Conservation (phyloP, 2,329 filamentous ascomycete species). For the Monosporascus ibericus region DNA sequence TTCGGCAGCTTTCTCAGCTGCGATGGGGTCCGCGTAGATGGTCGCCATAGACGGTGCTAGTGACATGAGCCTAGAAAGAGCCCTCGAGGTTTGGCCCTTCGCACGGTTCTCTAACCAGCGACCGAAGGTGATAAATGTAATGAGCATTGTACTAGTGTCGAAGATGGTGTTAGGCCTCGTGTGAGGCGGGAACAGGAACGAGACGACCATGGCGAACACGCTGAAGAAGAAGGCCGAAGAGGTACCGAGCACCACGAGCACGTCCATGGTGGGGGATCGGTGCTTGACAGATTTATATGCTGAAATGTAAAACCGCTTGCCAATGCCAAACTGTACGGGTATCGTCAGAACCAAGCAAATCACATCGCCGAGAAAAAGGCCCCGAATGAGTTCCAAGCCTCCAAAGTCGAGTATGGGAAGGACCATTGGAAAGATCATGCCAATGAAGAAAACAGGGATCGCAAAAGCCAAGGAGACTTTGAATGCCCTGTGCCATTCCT, state of each 20-base stretch:
- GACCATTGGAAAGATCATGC: conserved; percentile 92
- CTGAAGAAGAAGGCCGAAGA: conserved; percentile 97
- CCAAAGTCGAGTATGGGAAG: conserved; percentile 73
- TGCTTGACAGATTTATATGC: conserved; percentile 93
- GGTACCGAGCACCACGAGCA: conserved; percentile 87
- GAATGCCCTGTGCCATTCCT: conserved; percentile 84
- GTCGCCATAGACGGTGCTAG: conserved; percentile 94
- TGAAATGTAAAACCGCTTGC: conserved; percentile 85
- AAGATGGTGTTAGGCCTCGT: conserved; percentile 82
- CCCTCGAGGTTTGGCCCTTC: conserved; percentile 93
- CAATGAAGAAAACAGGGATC: conserved; percentile 82
- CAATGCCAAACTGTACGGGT: conserved; percentile 94
- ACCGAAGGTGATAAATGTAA: conserved; percentile 89
- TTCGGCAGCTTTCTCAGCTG: conserved; percentile 84
- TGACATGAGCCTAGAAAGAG: conserved; percentile 90
- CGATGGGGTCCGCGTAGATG: conserved; percentile 91
- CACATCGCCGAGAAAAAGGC: conserved; percentile 83
- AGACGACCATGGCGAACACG: conserved; percentile 77
- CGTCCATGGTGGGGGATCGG: conserved; percentile 93
- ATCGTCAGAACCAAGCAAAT: conserved; percentile 79
- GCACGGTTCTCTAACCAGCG: conserved; percentile 90
- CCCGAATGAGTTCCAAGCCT: conserved; percentile 56
- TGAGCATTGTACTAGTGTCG: conserved; percentile 96
- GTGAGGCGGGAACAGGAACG: conserved; percentile 68
- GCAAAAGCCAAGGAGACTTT: conserved; percentile 72